Conservation (phyloP, 176 grass and related monocot genomes). For the Carex parvula region DNA sequence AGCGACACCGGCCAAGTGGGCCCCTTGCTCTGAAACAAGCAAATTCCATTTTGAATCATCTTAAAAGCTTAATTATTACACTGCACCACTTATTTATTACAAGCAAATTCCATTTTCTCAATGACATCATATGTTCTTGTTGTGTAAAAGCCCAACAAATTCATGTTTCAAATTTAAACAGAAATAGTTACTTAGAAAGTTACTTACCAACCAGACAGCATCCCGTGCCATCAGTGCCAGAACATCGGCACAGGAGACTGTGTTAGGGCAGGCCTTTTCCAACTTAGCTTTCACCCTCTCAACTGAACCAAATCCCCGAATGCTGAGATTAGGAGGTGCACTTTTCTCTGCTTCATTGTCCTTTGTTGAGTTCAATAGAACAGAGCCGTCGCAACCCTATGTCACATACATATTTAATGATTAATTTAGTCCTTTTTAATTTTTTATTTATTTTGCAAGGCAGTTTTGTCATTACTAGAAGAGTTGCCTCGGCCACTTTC, state of each 20-base stretch:
- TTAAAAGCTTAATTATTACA: background rate
- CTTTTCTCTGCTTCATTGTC: conserved; percentile 38
- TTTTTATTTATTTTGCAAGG: no score
- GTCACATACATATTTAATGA: background rate
- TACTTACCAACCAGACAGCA: conserved; percentile 40
- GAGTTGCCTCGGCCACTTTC: no score
- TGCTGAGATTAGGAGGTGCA: no score
- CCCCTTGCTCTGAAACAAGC: conserved; percentile 24
- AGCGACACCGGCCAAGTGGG: conserved; percentile 53
- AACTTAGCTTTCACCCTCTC: conserved; percentile 58
- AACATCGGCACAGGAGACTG: conserved; percentile 64
- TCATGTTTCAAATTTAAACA: background rate
- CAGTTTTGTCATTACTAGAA: no score
- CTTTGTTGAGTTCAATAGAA: conserved; percentile 61
- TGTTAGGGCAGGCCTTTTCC: conserved; percentile 45
- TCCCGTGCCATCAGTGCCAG: conserved; percentile 52
- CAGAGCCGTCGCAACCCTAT: conserved; percentile 38
- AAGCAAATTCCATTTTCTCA: no score
- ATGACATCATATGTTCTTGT: no score
- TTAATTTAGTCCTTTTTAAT: background rate
- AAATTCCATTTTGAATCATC: background rate
- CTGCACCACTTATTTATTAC: no score
- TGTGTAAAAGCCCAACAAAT: background rate
- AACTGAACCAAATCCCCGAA: conserved; percentile 48
- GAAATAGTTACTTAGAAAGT: background rate